phyloP scores from a whole-genome alignment of 2,329 filamentous ascomycete genomes.

The Penicillium psychrosexuale region DNA sequence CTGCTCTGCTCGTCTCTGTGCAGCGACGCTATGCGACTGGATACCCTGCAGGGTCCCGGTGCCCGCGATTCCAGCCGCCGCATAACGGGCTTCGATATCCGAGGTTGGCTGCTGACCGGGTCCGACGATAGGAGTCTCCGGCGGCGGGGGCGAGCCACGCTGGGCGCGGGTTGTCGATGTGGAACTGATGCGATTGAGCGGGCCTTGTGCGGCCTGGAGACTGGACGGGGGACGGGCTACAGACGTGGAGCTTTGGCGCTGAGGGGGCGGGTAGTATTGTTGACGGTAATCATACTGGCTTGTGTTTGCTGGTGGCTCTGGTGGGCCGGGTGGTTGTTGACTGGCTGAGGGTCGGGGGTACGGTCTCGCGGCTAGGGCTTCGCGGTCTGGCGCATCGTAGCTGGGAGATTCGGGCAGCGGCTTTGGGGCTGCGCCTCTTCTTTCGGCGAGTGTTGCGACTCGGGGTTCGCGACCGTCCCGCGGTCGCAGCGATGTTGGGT shows the following conservation, averaged over 20 bases:
- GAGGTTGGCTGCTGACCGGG: slow-evolving; percentile 68
- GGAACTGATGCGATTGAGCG: slow-evolving; percentile 64
- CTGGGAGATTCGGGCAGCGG: slow-evolving; percentile 79
- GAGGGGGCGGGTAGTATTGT: slow-evolving; percentile 61
- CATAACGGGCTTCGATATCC: slow-evolving; percentile 87
- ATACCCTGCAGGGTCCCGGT: slow-evolving; percentile 77
- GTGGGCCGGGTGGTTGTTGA: slow-evolving; percentile 36
- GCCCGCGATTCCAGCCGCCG: slow-evolving; percentile 84
- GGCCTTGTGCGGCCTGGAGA: slow-evolving; percentile 47
- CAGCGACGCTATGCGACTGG: slow-evolving; percentile 71
- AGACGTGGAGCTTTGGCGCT: slow-evolving; percentile 27
- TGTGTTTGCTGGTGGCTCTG: slow-evolving; percentile 23
- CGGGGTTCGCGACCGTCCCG: slow-evolving; percentile 52
- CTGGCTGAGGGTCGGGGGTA: slow-evolving; percentile 38
- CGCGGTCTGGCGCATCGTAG: slow-evolving; percentile 69
- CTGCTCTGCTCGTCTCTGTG: slow-evolving; percentile 74
- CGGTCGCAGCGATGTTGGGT: slow-evolving; percentile 42
- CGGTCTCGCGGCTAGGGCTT: slow-evolving; percentile 72
- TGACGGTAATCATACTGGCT: slow-evolving; percentile 56
- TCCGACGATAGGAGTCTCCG: slow-evolving; percentile 81
- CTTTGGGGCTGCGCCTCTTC: slow-evolving; percentile 71
- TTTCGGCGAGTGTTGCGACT: slow-evolving; percentile 68
- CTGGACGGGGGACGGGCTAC: slow-evolving; percentile 23
- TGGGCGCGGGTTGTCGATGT: slow-evolving; percentile 90
- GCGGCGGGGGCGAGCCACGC: slow-evolving; percentile 88